These are phyloP conservation scores for Vanrija humicola DNA, from an alignment of 1,284 basidiomycete species.

Conservation along the genomic window DNA sequence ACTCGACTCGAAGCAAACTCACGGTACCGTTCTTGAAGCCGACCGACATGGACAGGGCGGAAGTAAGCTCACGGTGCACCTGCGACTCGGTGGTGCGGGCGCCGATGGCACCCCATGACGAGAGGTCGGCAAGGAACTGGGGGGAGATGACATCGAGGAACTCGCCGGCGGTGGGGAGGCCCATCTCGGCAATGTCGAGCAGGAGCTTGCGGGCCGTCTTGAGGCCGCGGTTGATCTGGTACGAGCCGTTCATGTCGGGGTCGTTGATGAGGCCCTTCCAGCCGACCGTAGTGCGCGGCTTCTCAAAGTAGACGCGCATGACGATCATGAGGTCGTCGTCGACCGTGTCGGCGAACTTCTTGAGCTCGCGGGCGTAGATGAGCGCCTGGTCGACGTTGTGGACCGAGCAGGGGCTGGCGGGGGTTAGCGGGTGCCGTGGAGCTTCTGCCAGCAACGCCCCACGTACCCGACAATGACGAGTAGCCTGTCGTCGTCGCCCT, in stretches of 20 bases:
- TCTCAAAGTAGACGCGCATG: conserved; percentile 97
- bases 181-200: conserved; percentile 79
- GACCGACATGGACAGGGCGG: conserved; percentile 84
- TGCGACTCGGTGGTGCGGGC: conserved; percentile 94
- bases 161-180: conserved; percentile 90
- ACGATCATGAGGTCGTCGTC: conserved; percentile 87
- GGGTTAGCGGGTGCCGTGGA: background rate
- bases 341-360: conserved; percentile 72
- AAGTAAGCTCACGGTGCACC: conserved; percentile 86
- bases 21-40: conserved; percentile 61
- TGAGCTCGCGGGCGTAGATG: conserved; percentile 76
- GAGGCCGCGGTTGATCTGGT: conserved; percentile 95
- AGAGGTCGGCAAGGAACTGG: conserved; percentile 61
- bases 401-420: conserved; percentile 78
- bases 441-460: background rate
- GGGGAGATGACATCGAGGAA: conserved; percentile 88
- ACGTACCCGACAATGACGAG: conserved; percentile 76
- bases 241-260: conserved; percentile 86
- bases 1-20: conserved; percentile 10
- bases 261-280: conserved; percentile 64
- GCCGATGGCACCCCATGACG: conserved; percentile 96
- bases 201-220: conserved; percentile 81
- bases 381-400: conserved; percentile 79
- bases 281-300: conserved; percentile 81
- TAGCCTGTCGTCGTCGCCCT: conserved; percentile 81